Evolutionary conservation across 1,284 basidiomycete genomes (phyloP).

Genomic region (Cutaneotrichosporon sp.): DNA sequence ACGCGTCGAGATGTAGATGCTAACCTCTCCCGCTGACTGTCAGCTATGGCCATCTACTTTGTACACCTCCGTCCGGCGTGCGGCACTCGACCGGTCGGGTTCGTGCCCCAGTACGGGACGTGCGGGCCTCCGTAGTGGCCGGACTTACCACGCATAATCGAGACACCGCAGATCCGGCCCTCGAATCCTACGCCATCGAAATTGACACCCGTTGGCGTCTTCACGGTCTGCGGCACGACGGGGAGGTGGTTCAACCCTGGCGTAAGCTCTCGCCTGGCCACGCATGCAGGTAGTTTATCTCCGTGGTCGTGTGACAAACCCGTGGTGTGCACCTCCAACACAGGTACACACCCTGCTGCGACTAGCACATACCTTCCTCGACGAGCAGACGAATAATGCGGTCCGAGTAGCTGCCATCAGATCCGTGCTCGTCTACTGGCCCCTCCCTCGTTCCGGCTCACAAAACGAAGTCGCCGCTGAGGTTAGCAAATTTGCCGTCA

Average conservation of each 20-base stretch:
- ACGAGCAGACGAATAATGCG: conserved; percentile 59
- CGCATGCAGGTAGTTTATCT: too few relatives aligned
- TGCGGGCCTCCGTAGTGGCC: too few relatives aligned
- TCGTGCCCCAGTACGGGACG: neutral
- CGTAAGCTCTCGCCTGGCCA: neutral
- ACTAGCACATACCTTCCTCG: conserved; percentile 53
- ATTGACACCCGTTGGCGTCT: conserved; percentile 60
- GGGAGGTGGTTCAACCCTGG: conserved; percentile 93
- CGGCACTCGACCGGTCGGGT: neutral
- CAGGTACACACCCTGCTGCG: too few relatives aligned
- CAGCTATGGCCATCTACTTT: neutral
- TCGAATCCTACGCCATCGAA: conserved; percentile 88
- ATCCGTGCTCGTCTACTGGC: neutral
- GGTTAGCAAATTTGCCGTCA: conserved; percentile 12
- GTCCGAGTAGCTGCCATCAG: conserved; percentile 52
- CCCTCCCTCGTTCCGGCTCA: conserved; percentile 41
- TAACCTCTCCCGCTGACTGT: conserved; percentile 37
- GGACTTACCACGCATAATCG: conserved; percentile 63
- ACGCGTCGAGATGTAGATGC: too few relatives aligned
- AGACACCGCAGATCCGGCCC: conserved; percentile 91
- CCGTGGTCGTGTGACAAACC: too few relatives aligned
- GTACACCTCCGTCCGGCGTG: neutral
- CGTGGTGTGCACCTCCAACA: too few relatives aligned
- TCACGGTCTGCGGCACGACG: conserved; percentile 71
- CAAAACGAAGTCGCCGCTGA: conserved; percentile 90